Evolutionary conservation across 1,284 basidiomycete genomes (phyloP), one percentile per base, ranked within the genome.

Genomic region (Sphagnurus paluster): DNA sequence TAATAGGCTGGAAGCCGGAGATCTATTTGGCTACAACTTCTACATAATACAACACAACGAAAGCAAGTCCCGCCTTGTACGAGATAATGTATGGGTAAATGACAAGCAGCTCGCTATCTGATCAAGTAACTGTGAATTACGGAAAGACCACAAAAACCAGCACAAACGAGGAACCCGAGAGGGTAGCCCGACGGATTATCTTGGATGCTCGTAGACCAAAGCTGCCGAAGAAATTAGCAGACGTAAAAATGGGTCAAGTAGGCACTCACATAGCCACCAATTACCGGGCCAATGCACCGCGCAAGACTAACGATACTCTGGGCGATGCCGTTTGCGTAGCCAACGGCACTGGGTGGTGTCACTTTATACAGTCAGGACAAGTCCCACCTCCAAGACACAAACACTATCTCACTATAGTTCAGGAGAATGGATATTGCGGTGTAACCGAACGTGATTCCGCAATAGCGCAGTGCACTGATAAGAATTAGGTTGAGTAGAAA

Each of bases 291-390:
- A 25, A 85, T 57, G 63, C 87, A 90, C 29, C 88, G 79, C 14
- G 87, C 87, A 24, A 91, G 77, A 60, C 87, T 89, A 54, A 89
- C 89, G 30, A 90, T 88, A 60, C 87, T 90, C 63, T 91, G 88
- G 0, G 87, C 88, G 30, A 87, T 79, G 14, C 89, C 89, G 56
- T 91, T 91, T 2, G 88, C 85, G 50, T 83, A 80, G 13, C 87
- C 86, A 20, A 91, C 77, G 13, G 85, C 76, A 44, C 74, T 75
- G 5, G 88, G 89, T 7, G 88, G 89, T 0, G 88, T 88, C 86
- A 90, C 88, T 90, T 34, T 37, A 44, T 20, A 20, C 41, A 17
- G 54, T 50, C 29, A 47, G 37, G 36, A 38, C 45, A 39, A 40
- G 13, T 32, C 36, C 26, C 28, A n/a, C n/a, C 25, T 23, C 39